Percentiles rank a stretch among this genome's conserved stretches.
These are phyloP conservation scores for Sphaerulina populicola DNA, from an alignment of 2,329 filamentous ascomycete genomes.

Conservation along the genomic window DNA sequence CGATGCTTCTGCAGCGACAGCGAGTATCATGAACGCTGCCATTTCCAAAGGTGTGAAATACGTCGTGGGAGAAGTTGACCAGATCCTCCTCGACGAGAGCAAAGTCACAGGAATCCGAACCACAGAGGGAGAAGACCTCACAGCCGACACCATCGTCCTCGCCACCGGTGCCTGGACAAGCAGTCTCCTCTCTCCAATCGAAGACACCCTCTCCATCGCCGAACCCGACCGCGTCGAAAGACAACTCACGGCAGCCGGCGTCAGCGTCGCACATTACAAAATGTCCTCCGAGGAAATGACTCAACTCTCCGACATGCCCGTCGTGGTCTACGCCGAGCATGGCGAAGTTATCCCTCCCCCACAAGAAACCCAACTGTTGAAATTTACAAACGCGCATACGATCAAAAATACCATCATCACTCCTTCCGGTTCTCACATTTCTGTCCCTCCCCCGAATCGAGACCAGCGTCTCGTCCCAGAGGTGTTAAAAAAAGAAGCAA, in stretches of 20 bases:
- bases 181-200: constrained; percentile 44
- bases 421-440: constrained; percentile 45
- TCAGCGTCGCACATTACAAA: constrained; percentile 51
- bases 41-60: constrained; percentile 41
- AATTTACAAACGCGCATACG: constrained; percentile 51
- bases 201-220: constrained; percentile 38
- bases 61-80: constrained; percentile 38
- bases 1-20: constrained; percentile 43
- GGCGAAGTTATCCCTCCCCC: constrained; percentile 47
- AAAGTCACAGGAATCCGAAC: constrained; percentile 42
- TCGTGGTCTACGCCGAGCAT: constrained; percentile 44
- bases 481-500: constrained; percentile 15
- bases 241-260: constrained; percentile 51
- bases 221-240: constrained; percentile 43
- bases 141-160: constrained; percentile 48
- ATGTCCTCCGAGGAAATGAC: constrained; percentile 45
- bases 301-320: constrained; percentile 45
- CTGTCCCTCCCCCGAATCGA: constrained; percentile 40
- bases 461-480: constrained; percentile 15
- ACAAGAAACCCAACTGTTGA: constrained; percentile 43
- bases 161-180: constrained; percentile 52
- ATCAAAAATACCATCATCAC: constrained; percentile 48
- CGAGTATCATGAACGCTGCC: constrained; percentile 39
- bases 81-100: constrained; percentile 36
- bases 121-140: constrained; percentile 40